Conservation (phyloP, 1,284 basidiomycete species). For the Heterobasidion occidentale region DNA sequence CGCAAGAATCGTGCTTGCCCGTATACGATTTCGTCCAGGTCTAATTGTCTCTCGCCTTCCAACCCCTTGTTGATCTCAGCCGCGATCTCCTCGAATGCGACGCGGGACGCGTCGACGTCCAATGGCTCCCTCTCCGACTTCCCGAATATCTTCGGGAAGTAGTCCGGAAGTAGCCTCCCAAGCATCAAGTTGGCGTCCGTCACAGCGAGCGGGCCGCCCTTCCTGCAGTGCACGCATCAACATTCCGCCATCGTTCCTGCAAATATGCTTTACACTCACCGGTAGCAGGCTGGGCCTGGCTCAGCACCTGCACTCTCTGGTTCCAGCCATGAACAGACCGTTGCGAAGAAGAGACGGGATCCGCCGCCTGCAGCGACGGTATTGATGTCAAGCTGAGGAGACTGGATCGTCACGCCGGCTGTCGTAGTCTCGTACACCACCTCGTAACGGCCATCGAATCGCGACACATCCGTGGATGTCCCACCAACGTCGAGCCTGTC, state of each 20-base stretch:
- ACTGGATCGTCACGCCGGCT: constrained; percentile 84
- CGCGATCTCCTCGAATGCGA: constrained; percentile 59
- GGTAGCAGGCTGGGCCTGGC: constrained; percentile 79
- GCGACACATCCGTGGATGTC: constrained; percentile 86
- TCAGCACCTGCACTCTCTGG: constrained; percentile 82
- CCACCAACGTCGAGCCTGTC: constrained; percentile 74
- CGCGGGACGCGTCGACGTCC: constrained; percentile 59
- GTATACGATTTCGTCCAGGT: constrained; percentile 84
- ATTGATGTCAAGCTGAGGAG: constrained; percentile 84
- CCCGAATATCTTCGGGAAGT: constrained; percentile 87
- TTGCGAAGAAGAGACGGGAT: constrained; percentile 76
- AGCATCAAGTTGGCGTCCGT: constrained; percentile 85
- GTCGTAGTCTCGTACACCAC: constrained; percentile 88
- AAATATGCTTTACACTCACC: constrained; percentile 30
- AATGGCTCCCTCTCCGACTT: constrained; percentile 78
- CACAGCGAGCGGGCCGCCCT: constrained; percentile 79
- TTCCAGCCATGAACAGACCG: constrained; percentile 76
- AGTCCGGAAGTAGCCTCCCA: constrained; percentile 75
- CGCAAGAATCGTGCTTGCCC: constrained; percentile 39
- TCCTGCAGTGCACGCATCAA: constrained; percentile 33
- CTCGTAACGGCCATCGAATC: constrained; percentile 83
- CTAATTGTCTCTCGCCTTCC: constrained; percentile 41
- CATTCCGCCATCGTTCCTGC: background rate
- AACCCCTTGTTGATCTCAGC: constrained; percentile 60
- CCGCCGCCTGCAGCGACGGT: constrained; percentile 87